Percentiles rank a stretch among this genome's conserved stretches.
phyloP scores from a whole-genome alignment of 768 basidiomycete species.

The Termitomyces sp. region DNA sequence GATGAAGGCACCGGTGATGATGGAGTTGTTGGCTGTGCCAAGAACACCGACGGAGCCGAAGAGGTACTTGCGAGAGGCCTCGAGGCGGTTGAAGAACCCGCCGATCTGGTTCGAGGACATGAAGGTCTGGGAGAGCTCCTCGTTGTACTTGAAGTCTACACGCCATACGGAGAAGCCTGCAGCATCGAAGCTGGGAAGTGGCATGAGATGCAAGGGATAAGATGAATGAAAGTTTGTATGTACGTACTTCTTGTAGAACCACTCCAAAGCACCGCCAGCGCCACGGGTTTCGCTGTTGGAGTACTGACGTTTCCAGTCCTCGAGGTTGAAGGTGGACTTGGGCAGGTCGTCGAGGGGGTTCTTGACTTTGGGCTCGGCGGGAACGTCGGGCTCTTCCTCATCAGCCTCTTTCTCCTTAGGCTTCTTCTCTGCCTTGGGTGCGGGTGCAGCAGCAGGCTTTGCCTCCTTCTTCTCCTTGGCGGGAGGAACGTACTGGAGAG shows the following conservation, averaged over 20 bases:
- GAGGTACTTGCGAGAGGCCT: constrained; percentile 94
- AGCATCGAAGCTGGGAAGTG: constrained; percentile 66
- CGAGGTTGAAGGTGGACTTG: constrained; percentile 82
- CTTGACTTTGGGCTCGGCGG: constrained; percentile 85
- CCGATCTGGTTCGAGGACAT: constrained; percentile 94
- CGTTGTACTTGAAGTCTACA: constrained; percentile 95
- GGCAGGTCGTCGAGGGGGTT: constrained; percentile 93
- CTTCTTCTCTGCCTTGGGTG: constrained; percentile 60
- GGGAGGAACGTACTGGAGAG: constrained; percentile 64
- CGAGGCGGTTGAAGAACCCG: constrained; percentile 97
- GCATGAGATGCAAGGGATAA: neutral
- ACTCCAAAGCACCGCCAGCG: constrained; percentile 76
- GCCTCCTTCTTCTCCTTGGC: constrained; percentile 74
- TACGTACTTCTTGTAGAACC: constrained; percentile 95
- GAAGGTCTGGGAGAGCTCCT: constrained; percentile 87
- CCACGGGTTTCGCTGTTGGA: constrained; percentile 97
- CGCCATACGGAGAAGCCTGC: constrained; percentile 90
- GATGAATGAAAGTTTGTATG: constrained; percentile 15
- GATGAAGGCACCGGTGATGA: constrained; percentile 82
- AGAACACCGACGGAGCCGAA: constrained; percentile 93
- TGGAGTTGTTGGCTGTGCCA: constrained; percentile 69
- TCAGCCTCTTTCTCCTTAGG: constrained; percentile 58
- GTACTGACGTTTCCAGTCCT: constrained; percentile 97
- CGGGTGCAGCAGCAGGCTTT: constrained; percentile 45
- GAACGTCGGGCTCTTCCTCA: constrained; percentile 72